A percentile compares a stretch with the other conserved stretches of the same genome.
These are phyloP conservation scores for Calonectria pseudoreteaudii DNA, from an alignment of 2,329 filamentous ascomycete species.

Conservation along the genomic window DNA sequence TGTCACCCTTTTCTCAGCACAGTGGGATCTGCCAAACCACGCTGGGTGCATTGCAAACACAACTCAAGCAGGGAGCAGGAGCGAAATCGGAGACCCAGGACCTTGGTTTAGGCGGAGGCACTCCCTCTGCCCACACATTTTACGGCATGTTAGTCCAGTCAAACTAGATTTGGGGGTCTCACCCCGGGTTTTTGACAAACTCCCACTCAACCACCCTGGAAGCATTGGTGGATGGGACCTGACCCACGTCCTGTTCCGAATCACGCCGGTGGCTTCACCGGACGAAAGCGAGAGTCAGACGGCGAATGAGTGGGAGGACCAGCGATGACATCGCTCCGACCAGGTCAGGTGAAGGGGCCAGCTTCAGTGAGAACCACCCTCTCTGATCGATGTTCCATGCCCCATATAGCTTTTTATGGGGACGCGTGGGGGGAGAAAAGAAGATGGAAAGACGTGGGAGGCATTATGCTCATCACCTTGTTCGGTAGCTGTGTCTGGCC, in stretches of 20 bases:
- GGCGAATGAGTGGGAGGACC: constrained; percentile 21
- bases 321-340: not conserved
- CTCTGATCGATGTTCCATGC: not conserved
- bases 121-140: constrained; percentile 19
- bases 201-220: not conserved
- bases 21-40: constrained; percentile 24
- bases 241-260: constrained; percentile 32
- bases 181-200: constrained; percentile 1
- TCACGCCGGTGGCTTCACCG: constrained; percentile 29
- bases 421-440: constrained; percentile 18
- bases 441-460: not conserved
- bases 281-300: constrained; percentile 27
- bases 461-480: constrained; percentile 1
- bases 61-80: constrained; percentile 16
- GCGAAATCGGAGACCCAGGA: constrained; percentile 39
- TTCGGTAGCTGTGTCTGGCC: constrained; percentile 3
- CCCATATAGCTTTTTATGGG: constrained; percentile 11
- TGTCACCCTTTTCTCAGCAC: constrained; percentile 11
- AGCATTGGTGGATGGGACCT: not conserved
- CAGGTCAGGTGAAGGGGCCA: constrained; percentile 22
- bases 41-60: constrained; percentile 27
- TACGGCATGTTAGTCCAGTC: constrained; percentile 28
- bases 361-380: constrained; percentile 2
- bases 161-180: constrained; percentile 20
- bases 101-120: constrained; percentile 12